Evolutionary conservation across 1,139 yeast genomes (phyloP).

Genomic region (Suhomyces panamericanus): DNA sequence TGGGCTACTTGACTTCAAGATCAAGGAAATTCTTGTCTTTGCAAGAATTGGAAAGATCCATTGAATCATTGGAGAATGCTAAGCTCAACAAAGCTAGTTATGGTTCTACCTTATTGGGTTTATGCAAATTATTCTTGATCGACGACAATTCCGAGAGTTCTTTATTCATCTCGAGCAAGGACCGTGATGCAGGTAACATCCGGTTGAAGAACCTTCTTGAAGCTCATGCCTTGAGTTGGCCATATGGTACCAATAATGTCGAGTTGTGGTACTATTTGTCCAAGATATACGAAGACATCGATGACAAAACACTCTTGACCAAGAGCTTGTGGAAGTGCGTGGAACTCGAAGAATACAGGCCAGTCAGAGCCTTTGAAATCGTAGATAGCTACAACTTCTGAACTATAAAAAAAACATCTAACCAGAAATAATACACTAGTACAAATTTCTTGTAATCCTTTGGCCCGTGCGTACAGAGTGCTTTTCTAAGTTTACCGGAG

Average conservation of each 20-base stretch:
- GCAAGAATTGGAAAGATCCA: conserved; percentile 67
- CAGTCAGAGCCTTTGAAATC: conserved; percentile 51
- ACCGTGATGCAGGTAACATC: conserved; percentile 63
- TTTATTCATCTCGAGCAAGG: conserved; percentile 47
- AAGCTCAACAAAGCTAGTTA: conserved; percentile 39
- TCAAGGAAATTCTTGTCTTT: conserved; percentile 51
- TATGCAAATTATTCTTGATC: conserved; percentile 55
- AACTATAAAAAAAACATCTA: background rate
- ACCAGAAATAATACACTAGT: too few species aligned
- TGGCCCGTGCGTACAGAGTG: too few species aligned
- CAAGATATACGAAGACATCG: conserved; percentile 60
- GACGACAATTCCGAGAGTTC: conserved; percentile 39
- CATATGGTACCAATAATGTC: conserved; percentile 54
- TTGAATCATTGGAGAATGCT: conserved; percentile 39
- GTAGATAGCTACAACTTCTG: conserved; percentile 22
- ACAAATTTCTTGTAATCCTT: too few species aligned
- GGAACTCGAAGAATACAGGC: conserved; percentile 64
- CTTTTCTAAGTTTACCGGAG: too few species aligned
- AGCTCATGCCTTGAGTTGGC: conserved; percentile 46
- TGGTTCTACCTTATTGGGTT: conserved; percentile 64
- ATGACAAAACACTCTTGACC: conserved; percentile 54
- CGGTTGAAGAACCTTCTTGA: conserved; percentile 66
- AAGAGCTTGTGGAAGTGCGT: conserved; percentile 66
- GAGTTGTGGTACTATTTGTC: conserved; percentile 79
- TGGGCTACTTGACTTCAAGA: conserved; percentile 52